A percentile compares a stretch with the other conserved stretches of the same genome.
Conservation (phyloP, 345 rosid species). For the Melaleuca quinquenervia region DNA sequence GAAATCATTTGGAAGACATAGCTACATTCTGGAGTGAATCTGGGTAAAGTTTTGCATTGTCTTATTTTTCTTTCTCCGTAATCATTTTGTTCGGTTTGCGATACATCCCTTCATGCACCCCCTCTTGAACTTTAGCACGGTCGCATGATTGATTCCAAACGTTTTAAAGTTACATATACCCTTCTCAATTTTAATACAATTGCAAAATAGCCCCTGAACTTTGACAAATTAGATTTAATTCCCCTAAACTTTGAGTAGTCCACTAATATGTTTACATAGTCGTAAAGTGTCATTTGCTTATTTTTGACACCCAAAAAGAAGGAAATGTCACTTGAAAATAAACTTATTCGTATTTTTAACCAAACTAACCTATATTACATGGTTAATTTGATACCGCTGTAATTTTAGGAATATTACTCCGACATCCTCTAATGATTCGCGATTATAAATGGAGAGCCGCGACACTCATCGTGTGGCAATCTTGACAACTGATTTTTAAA, state of each 20-base stretch:
- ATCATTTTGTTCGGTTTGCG: too few relatives aligned
- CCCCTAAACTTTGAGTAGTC: not conserved
- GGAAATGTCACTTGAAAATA: not conserved
- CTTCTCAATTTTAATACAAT: not conserved
- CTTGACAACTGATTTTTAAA: too few relatives aligned
- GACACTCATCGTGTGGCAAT: too few relatives aligned
- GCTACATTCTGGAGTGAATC: too few relatives aligned
- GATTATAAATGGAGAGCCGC: too few relatives aligned
- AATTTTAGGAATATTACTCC: too few relatives aligned
- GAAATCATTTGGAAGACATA: too few relatives aligned
- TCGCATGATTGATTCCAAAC: not conserved
- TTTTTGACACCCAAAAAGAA: too few relatives aligned
- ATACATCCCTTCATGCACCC: too few relatives aligned
- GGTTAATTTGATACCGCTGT: not conserved
- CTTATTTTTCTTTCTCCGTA: too few relatives aligned
- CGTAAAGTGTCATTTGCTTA: not conserved
- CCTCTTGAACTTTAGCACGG: not conserved
- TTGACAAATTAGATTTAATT: not conserved
- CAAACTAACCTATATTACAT: not conserved
- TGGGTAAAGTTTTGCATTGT: too few relatives aligned
- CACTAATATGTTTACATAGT: not conserved
- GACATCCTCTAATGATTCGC: too few relatives aligned
- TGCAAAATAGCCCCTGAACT: not conserved
- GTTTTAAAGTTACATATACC: not conserved
- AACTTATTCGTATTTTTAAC: not conserved